These are phyloP conservation scores for Fusarium sarcochroum DNA, from an alignment of 2,329 filamentous ascomycete genomes.

Conservation along the genomic window DNA sequence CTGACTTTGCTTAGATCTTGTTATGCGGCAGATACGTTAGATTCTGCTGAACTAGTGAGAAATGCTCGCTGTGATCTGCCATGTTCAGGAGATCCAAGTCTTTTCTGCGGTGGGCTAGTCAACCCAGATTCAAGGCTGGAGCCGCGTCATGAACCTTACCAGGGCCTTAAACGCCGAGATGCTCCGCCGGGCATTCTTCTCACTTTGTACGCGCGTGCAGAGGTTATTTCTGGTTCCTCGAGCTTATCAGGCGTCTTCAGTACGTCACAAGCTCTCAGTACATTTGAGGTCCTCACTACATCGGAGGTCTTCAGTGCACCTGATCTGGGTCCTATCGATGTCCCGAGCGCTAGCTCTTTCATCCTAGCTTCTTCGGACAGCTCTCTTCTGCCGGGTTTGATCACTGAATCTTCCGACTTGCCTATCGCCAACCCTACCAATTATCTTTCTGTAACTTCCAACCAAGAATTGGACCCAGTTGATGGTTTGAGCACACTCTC, in stretches of 20 bases:
- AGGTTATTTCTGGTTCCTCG: neutral
- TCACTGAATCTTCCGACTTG: neutral
- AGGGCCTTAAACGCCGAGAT: slow-evolving; percentile 6
- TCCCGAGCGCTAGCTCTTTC: neutral
- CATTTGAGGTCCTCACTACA: no score
- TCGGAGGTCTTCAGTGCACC: no score
- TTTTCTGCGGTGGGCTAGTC: slow-evolving; percentile 32
- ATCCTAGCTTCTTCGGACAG: neutral
- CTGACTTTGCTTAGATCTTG: slow-evolving; percentile 25
- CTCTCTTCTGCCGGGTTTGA: neutral
- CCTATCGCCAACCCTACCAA: neutral
- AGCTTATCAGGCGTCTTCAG: neutral
- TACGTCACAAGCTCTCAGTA: neutral
- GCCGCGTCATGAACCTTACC: neutral
- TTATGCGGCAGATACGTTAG: slow-evolving; percentile 22
- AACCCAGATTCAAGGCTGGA: neutral
- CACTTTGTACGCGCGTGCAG: slow-evolving; percentile 24
- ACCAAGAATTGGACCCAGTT: neutral
- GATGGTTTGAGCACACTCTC: neutral
- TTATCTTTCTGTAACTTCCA: neutral
- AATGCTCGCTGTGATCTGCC: slow-evolving; percentile 21
- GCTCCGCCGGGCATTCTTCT: slow-evolving; percentile 22
- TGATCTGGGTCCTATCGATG: neutral
- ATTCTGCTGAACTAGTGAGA: neutral
- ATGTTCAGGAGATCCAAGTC: slow-evolving; percentile 31